Evolutionary conservation across 163 green algal genomes (phyloP).

Genomic region (Botryococcus braunii): DNA sequence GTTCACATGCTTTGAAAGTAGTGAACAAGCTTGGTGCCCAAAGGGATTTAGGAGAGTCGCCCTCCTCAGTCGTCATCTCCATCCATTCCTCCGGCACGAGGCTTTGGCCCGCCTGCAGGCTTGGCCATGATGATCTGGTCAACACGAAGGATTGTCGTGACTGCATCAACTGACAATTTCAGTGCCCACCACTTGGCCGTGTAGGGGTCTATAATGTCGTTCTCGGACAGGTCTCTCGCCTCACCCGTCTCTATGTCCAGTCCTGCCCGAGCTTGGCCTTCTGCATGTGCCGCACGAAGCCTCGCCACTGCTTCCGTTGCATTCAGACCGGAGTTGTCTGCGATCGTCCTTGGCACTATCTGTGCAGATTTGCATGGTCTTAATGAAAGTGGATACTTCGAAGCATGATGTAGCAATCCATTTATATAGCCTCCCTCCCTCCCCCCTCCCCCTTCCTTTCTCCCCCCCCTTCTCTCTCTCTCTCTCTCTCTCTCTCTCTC

Average conservation of each 20-base stretch:
- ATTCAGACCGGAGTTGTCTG: conserved; percentile 53
- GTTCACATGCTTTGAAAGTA: too few species aligned
- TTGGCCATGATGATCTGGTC: conserved; percentile 99
- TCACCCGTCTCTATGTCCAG: conserved; percentile 69
- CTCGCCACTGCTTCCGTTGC: conserved; percentile 71
- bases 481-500: too few species aligned
- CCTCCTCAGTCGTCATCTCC: conserved; percentile 43
- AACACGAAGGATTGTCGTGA: conserved; percentile 85
- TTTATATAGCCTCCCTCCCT: background rate
- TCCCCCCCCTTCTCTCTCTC: too few species aligned
- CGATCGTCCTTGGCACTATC: conserved; percentile 41
- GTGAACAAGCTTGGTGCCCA: too few species aligned
- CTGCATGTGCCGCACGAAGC: conserved; percentile 82
- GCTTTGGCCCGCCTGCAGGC: conserved; percentile 79
- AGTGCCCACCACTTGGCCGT: conserved; percentile 87
- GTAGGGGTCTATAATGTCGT: conserved; percentile 71
- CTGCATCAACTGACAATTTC: conserved; percentile 85
- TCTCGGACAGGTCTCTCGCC: conserved; percentile 49
- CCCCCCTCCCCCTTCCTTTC: too few species aligned
- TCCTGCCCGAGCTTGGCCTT: conserved; percentile 50
- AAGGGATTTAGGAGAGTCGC: background rate
- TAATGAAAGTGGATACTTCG: too few species aligned
- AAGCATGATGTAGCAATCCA: background rate
- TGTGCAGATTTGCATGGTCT: too few species aligned
- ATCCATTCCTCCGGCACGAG: conserved; percentile 50